phyloP scores from a whole-genome alignment of 495 filamentous ascomycete genomes.

The Beverwykella pulmonaria region DNA sequence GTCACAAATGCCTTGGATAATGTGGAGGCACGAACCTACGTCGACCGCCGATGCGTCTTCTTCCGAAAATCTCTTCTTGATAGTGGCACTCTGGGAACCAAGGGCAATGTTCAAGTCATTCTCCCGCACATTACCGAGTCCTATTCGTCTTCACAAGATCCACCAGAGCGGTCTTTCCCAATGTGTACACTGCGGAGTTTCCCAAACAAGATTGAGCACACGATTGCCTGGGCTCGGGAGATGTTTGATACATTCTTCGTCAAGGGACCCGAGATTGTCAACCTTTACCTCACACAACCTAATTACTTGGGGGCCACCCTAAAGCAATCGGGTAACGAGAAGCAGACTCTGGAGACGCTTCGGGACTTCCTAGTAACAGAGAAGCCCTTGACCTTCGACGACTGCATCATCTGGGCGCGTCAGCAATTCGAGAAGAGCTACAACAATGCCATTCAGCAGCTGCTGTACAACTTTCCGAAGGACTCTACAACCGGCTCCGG shows the following conservation, averaged over 20 bases:
- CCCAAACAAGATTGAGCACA: conserved; percentile 98
- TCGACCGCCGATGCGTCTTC: conserved; percentile 96
- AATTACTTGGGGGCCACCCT: conserved; percentile 88
- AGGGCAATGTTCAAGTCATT: conserved; percentile 97
- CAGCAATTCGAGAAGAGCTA: conserved; percentile 95
- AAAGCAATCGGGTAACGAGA: conserved; percentile 95
- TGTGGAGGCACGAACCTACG: conserved; percentile 94
- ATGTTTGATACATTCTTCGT: conserved; percentile 93
- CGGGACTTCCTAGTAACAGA: conserved; percentile 89
- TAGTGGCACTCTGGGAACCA: conserved; percentile 95
- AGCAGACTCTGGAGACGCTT: conserved; percentile 88
- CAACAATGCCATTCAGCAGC: conserved; percentile 94
- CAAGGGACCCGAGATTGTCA: conserved; percentile 90
- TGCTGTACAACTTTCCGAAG: conserved; percentile 97
- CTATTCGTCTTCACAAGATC: conserved; percentile 97
- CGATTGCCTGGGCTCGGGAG: conserved; percentile 96
- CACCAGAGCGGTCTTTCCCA: conserved; percentile 96
- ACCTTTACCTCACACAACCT: conserved; percentile 87
- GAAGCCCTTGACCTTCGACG: conserved; percentile 89
- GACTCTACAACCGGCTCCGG: conserved; percentile 86
- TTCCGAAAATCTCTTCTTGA: conserved; percentile 97
- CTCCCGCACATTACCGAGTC: conserved; percentile 91
- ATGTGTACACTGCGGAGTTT: conserved; percentile 98
- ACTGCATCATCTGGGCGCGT: conserved; percentile 93
- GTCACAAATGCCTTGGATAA: conserved; percentile 98